Evolutionary conservation across 2,329 filamentous ascomycete genomes (phyloP).

Genomic region (Colletotrichum graminicola): DNA sequence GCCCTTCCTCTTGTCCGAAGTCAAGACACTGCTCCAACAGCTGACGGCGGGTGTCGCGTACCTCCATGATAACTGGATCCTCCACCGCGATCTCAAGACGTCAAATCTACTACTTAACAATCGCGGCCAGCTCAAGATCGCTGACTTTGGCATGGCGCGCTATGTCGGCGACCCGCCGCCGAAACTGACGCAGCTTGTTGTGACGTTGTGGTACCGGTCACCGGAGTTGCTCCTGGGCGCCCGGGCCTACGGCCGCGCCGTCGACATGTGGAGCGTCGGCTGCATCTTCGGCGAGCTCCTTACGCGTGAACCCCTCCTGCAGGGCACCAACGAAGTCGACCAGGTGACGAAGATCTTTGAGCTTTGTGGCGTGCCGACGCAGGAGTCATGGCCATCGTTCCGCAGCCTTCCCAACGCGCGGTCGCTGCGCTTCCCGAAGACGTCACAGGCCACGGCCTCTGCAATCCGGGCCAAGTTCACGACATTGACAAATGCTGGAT

Average conservation of each 20-base stretch:
- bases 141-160: slow-evolving; percentile 97
- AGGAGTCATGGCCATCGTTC: slow-evolving; percentile 88
- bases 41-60: slow-evolving; percentile 84
- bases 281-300: slow-evolving; percentile 96
- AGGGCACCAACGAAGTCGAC: slow-evolving; percentile 93
- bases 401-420: slow-evolving; percentile 88
- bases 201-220: slow-evolving; percentile 96
- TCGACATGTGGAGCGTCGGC: slow-evolving; percentile 97
- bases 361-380: slow-evolving; percentile 87
- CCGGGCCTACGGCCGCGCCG: slow-evolving; percentile 77
- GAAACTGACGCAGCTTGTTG: slow-evolving; percentile 90
- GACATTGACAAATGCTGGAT: slow-evolving; percentile 81
- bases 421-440: slow-evolving; percentile 76
- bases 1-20: slow-evolving; percentile 91
- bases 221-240: slow-evolving; percentile 91
- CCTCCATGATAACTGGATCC: slow-evolving; percentile 89
- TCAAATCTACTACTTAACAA: slow-evolving; percentile 96
- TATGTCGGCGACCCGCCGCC: slow-evolving; percentile 84
- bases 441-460: slow-evolving; percentile 57
- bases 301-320: slow-evolving; percentile 83
- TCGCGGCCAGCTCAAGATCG: slow-evolving; percentile 92
- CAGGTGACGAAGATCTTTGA: slow-evolving; percentile 89
- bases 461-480: slow-evolving; percentile 84
- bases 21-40: slow-evolving; percentile 90
- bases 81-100: slow-evolving; percentile 94